Percentiles rank a stretch among this genome's conserved stretches.
phyloP scores from a whole-genome alignment of 2,329 filamentous ascomycete genomes.

The Lasiodiplodia gonubiensis region DNA sequence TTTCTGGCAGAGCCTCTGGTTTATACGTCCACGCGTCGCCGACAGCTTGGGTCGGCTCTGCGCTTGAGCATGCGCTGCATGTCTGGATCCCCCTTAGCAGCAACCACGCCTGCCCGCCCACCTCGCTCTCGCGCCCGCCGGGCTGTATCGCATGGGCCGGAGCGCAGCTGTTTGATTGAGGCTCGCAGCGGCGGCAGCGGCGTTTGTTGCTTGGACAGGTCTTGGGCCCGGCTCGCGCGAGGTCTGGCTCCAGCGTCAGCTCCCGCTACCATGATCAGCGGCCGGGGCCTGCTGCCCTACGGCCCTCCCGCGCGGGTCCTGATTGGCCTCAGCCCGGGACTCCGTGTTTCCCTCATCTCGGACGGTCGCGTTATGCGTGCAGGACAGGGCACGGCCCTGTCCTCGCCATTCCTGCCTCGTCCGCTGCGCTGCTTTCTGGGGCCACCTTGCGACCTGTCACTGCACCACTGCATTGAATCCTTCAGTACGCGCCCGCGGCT shows the following conservation, averaged over 20 bases:
- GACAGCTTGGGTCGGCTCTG: conserved; percentile 15
- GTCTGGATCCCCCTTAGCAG: conserved; percentile 9
- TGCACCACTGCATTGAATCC: background rate
- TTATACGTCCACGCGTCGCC: conserved; percentile 18
- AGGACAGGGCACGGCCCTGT: background rate
- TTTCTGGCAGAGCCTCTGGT: conserved; percentile 10
- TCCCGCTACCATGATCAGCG: conserved; percentile 2
- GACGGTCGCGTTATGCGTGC: background rate
- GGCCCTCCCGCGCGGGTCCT: background rate
- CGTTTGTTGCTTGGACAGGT: conserved; percentile 18
- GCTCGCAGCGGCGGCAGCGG: background rate
- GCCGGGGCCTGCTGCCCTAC: conserved; percentile 9
- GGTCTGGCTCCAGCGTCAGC: conserved; percentile 1
- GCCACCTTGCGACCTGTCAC: conserved; percentile 4
- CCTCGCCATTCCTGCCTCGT: background rate
- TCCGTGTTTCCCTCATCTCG: conserved; percentile 19
- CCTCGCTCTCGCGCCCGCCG: background rate
- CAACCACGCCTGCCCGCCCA: background rate
- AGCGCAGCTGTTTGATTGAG: conserved; percentile 19
- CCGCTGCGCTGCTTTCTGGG: background rate
- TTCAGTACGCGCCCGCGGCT: background rate
- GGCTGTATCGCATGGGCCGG: background rate
- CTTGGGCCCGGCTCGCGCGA: conserved; percentile 15
- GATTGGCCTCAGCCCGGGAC: conserved; percentile 16
- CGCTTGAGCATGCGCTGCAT: conserved; percentile 26